Evolutionary conservation across 192 early-diverging fungal species (phyloP).

Genomic region (Dissophora ornata): DNA sequence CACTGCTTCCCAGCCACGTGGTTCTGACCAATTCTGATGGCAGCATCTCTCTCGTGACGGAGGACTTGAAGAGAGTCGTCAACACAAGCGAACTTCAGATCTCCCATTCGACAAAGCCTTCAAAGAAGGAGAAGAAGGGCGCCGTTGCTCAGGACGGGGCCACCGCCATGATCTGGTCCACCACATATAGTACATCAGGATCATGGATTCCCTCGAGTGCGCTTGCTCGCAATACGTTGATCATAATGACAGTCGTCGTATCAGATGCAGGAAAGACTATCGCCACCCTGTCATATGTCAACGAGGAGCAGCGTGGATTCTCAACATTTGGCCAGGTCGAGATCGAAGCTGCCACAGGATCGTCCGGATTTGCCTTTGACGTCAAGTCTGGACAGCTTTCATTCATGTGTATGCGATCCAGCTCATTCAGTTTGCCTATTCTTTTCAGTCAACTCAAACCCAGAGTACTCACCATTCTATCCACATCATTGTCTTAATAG

Average conservation of each 20-base stretch:
- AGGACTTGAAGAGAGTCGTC: constrained; percentile 57
- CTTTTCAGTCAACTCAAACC: no score
- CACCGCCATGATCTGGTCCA: constrained; percentile 53
- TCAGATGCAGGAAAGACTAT: constrained; percentile 9
- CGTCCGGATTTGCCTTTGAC: constrained; percentile 43
- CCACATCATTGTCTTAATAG: constrained; percentile 7
- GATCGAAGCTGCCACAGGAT: constrained; percentile 20
- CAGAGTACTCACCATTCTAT: background rate
- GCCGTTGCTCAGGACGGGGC: constrained; percentile 5
- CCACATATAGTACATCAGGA: constrained; percentile 54
- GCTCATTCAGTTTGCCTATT: no score
- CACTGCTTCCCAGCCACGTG: constrained; percentile 54
- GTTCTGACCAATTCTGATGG: constrained; percentile 58
- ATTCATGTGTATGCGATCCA: constrained; percentile 38
- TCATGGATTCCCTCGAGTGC: constrained; percentile 60
- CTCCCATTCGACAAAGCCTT: constrained; percentile 7
- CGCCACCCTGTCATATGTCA: constrained; percentile 54
- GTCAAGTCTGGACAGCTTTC: constrained; percentile 47
- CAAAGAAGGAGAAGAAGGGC: constrained; percentile 28
- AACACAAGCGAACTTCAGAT: constrained; percentile 42
- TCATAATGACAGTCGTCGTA: constrained; percentile 54
- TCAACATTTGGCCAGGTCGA: constrained; percentile 51
- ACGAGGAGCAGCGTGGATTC: constrained; percentile 59
- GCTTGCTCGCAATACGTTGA: constrained; percentile 49
- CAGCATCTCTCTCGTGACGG: constrained; percentile 55